Base-by-base conservation (phyloP, 306 rosid genomes). In the Quillaja saponaria region DNA sequence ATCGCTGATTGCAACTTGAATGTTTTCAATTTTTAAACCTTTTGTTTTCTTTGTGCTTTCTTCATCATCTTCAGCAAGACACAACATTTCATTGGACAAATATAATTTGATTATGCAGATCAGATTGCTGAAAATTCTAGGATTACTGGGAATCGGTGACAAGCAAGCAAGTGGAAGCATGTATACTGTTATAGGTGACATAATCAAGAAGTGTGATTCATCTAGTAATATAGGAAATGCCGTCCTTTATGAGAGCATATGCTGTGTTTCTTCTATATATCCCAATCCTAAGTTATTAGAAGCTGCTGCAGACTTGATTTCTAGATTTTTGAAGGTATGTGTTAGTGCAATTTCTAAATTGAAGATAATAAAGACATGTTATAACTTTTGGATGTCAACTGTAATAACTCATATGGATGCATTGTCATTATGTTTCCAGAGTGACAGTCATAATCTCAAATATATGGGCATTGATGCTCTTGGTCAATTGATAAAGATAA, bases 381-480 rank as follows among this genome's bases (percentile, higher is more conserved):
- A 6, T 45, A 6, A 35, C 18, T 63, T 13, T 54, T 47, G 20
- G 47, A 34, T 65, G 41, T 44, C 38, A 14, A 7, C 13, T 34
- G 39, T 51, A 28, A 55, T 48, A 14, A 16, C 42, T 55, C 31
- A 38, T 33, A 31, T n/a, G n/a, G 16, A 28, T 49, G 16, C 54
- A 19, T 16, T 33, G 6, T n/a, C 51, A 25, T 71, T 34, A 55
- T 63, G 61, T 74, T 70, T 64, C 45, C 86, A 92, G 99, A 94
- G 96, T 69, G 99, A 94, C 67, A 89, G 91, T 77, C 99, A 94
- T 73, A 94, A 94, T 75, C 82, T 94, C 56, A 94, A 87, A 78
- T 94, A 94, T 73, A 85, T 94, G 99, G 99, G 99, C 45, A 94
- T 94, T 62, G 99, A 94, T 77, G 89, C 95, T 47, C 97, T 94